Conservation (phyloP, 805 yeast species). For the Lipomyces oligophaga region DNA sequence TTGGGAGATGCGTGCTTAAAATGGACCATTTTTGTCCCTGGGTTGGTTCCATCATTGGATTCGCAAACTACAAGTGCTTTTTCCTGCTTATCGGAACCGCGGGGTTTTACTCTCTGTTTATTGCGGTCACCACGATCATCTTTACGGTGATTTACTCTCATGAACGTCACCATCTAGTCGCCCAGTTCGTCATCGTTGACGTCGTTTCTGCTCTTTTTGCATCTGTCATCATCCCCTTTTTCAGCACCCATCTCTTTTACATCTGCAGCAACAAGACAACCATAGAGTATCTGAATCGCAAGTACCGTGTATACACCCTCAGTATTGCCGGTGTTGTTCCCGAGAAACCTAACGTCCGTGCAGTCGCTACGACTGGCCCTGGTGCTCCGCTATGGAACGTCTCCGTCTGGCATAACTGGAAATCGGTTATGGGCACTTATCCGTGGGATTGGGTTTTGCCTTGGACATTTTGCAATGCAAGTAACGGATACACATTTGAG, state of each 20-base stretch:
- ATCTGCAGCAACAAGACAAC: slow-evolving; percentile 16
- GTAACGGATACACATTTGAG: slow-evolving; percentile 18
- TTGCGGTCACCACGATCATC: slow-evolving; percentile 14
- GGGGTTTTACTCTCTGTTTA: slow-evolving; percentile 10
- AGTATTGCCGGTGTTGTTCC: slow-evolving; percentile 2
- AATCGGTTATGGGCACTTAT: slow-evolving; percentile 24
- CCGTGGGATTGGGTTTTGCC: slow-evolving; percentile 31
- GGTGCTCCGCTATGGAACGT: slow-evolving; percentile 27
- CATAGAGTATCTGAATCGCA: slow-evolving; percentile 18
- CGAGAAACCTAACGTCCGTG: slow-evolving; percentile 6
- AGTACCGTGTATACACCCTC: slow-evolving; percentile 10
- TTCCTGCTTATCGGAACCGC: slow-evolving; percentile 41
- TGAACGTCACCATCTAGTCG: slow-evolving; percentile 11
- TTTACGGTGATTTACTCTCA: slow-evolving; percentile 11
- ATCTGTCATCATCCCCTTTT: slow-evolving; percentile 8
- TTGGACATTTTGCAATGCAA: slow-evolving; percentile 13
- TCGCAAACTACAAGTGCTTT: slow-evolving; percentile 58
- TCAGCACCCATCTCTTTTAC: slow-evolving; percentile 17
- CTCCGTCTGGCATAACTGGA: slow-evolving; percentile 26
- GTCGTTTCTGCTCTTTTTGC: slow-evolving; percentile 10
- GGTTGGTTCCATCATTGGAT: slow-evolving; percentile 71
- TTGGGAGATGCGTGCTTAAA: slow-evolving; percentile 57
- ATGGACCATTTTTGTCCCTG: slow-evolving; percentile 79
- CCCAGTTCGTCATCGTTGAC: slow-evolving; percentile 24
- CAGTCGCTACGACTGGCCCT: slow-evolving; percentile 10